These are phyloP conservation scores for Hypericum androsaemum DNA, from an alignment of 345 rosid species.

Conservation along the genomic window DNA sequence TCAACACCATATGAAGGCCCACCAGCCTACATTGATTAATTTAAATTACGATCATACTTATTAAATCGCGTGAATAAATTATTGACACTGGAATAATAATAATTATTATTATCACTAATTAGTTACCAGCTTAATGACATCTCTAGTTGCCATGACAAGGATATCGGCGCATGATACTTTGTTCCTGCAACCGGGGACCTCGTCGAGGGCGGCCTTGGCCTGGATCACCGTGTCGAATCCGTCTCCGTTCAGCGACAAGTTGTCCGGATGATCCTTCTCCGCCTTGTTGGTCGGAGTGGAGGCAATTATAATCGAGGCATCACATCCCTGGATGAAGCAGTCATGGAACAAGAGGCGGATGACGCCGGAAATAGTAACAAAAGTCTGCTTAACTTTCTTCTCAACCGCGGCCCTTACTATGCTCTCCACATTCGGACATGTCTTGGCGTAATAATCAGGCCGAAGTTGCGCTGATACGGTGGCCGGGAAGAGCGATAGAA, in stretches of 20 bases:
- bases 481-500: slow-evolving; percentile 33
- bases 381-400: slow-evolving; percentile 44
- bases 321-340: slow-evolving; percentile 77
- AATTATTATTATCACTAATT: background rate
- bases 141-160: slow-evolving; percentile 80
- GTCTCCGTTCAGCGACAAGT: slow-evolving; percentile 53
- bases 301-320: slow-evolving; percentile 42
- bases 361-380: slow-evolving; percentile 64
- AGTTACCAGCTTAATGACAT: slow-evolving; percentile 51
- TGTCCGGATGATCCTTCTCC: slow-evolving; percentile 56
- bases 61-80: background rate
- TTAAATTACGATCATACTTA: background rate
- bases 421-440: slow-evolving; percentile 62
- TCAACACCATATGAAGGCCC: slow-evolving; percentile 75
- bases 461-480: slow-evolving; percentile 46
- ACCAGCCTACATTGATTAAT: slow-evolving; percentile 46
- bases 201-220: slow-evolving; percentile 77
- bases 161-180: slow-evolving; percentile 94
- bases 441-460: slow-evolving; percentile 33
- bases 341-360: slow-evolving; percentile 85
- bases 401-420: slow-evolving; percentile 43
- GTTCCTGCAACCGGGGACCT: slow-evolving; percentile 60
- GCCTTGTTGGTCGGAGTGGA: slow-evolving; percentile 19
- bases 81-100: too few species aligned
- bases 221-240: slow-evolving; percentile 82